Percentiles rank a stretch among this genome's conserved stretches.
phyloP scores from a whole-genome alignment of 2,329 filamentous ascomycete species.

The Rhinocladiella mackenziei region DNA sequence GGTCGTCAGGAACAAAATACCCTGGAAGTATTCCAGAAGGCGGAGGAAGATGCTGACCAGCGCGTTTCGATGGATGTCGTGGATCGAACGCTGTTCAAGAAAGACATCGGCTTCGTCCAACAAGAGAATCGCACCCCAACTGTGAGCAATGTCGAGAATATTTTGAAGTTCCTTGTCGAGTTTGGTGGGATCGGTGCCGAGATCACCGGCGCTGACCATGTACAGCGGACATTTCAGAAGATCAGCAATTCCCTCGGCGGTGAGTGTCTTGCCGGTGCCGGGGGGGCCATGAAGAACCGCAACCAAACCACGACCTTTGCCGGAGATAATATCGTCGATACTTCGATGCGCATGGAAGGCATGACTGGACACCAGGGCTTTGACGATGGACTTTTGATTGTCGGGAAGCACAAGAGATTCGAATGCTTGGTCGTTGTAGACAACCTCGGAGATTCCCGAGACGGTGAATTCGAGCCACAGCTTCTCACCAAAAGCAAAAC shows the following conservation, averaged over 20 bases:
- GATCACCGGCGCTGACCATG: conserved; percentile 75
- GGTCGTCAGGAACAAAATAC: conserved; percentile 83
- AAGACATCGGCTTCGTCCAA: conserved; percentile 85
- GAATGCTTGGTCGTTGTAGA: conserved; percentile 81
- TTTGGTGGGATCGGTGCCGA: conserved; percentile 70
- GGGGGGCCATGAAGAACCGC: conserved; percentile 78
- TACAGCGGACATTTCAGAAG: conserved; percentile 77
- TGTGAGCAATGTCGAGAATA: conserved; percentile 79
- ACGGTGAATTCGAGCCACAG: conserved; percentile 86
- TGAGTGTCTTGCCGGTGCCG: conserved; percentile 84
- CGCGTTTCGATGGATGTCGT: conserved; percentile 79
- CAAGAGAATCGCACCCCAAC: conserved; percentile 79
- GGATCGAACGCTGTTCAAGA: conserved; percentile 74
- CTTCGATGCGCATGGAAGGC: conserved; percentile 76
- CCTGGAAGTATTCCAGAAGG: conserved; percentile 85
- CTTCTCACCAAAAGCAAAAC: conserved; percentile 84
- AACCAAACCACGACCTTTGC: conserved; percentile 82
- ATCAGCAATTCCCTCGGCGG: conserved; percentile 81
- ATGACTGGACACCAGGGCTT: conserved; percentile 60
- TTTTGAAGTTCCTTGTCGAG: conserved; percentile 76
- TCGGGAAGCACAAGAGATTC: conserved; percentile 69
- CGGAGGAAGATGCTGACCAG: conserved; percentile 84
- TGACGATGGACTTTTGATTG: conserved; percentile 65
- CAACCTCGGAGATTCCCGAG: conserved; percentile 71
- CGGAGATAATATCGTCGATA: conserved; percentile 77